Base-by-base conservation (phyloP, 495 filamentous ascomycete genomes). In the Penicillium cinerascens region DNA sequence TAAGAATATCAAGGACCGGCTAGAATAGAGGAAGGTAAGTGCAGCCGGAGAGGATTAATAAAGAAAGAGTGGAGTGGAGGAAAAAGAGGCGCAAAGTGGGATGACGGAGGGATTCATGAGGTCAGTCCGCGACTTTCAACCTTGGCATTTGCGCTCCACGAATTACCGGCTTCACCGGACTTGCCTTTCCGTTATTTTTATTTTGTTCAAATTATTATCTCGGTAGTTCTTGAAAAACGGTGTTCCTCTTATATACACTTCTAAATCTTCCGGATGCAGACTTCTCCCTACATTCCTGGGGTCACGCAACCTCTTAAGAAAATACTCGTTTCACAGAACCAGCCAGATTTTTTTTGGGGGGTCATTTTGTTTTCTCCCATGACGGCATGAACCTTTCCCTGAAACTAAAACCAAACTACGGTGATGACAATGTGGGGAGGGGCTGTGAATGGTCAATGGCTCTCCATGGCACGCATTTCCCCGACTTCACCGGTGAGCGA, bases 161-260 rank as follows among this genome's bases (percentile, higher is more conserved):
- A 53, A 57, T 50, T 48, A 40, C 63, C 68, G 68, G 68, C 54
- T 69, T 69, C 58, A 49, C 63, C 66, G 66, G 60, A 52, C n/a
- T n/a, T n/a, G n/a, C n/a, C n/a, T n/a, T n/a, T n/a, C n/a, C n/a
- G n/a, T n/a, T n/a, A n/a, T n/a, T n/a, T n/a, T n/a, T n/a, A n/a
- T n/a, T n/a, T n/a, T n/a, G n/a, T n/a, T n/a, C n/a, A n/a, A n/a
- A n/a, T n/a, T n/a, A n/a, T n/a, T 23, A 23, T 3, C 22, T 2
- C 2, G 6, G 6, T 23, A 23, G 6, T 23, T 23, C 22, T 23
- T 6, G 2, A 23, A 6, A 23, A 23, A 21, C 40, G 8, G 18
- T 9, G 20, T 17, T 46, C 11, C 39, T 54, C 11, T 45, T 54
- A 26, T 44, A 13, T 11, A 15, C 29, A 3, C 4, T 29, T 26